Evolutionary conservation across 179 eudicot genomes (phyloP), one percentile per base, ranked within the genome.

Genomic region (Dionaea muscipula): DNA sequence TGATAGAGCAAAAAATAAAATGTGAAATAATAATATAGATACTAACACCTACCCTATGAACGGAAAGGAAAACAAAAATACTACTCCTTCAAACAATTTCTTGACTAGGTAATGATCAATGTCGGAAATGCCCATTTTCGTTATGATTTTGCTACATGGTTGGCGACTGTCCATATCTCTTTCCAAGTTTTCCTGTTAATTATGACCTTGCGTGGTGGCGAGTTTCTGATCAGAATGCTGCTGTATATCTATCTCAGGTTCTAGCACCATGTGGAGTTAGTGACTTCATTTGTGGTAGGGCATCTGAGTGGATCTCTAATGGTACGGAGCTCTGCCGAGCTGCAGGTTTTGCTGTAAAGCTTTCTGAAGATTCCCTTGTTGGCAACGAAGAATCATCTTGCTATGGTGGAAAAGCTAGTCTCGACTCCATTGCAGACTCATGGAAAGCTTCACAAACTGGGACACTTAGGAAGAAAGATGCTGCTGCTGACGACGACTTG

Each of bases 301-400:
- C 86, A 31, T 84, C 98, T 36, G 94, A 91, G 60, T 91, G 94
- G 95, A 65, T 76, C 69, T 73, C 87, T 47, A 87, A 91, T 66
- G 98, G 98, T 54, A 87, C 98, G 49, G 98, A 86, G 48, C 94
- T 91, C 72, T 91, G 98, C 79, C 75, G 56, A 9, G 82, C 81
- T 60, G 85, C 94, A 48, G 95, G 98, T 61, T 91, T 82, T 79
- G 51, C 75, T 60, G 90, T 86, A 56, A 74, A 60, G 56, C 49
- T 74, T 63, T 62, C 68, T 26, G 69, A 50, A 56, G 47, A 54
- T 54, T 55, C 69, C 31, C 60, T 65, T 19, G 52, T 62, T 60
- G 78, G 64, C 58, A 53, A 59, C 14, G 77, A 75, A 58, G 95
- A 77, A 59, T 55, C 62, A 36, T 74, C 78, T 50, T 87, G 95